Evolutionary conservation across 2,329 filamentous ascomycete genomes (phyloP).

Genomic region (Lomentospora prolificans): DNA sequence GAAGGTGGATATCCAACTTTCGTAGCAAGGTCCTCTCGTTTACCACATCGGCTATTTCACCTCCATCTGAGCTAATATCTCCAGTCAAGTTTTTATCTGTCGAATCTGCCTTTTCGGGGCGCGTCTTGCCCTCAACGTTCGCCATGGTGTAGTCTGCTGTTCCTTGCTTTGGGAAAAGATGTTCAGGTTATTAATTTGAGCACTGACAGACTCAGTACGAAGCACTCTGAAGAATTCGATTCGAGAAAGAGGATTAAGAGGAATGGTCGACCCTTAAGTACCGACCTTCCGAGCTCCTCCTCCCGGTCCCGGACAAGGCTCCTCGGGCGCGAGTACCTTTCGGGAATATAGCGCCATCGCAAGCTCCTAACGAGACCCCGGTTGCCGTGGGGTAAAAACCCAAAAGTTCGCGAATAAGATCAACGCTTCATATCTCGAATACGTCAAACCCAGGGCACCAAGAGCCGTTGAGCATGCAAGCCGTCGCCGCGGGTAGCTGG

Average conservation of each 20-base stretch:
- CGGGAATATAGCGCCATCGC: not conserved
- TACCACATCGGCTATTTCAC: slow-evolving; percentile 17
- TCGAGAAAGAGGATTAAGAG: no score
- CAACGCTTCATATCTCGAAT: not conserved
- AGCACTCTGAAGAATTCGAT: no score
- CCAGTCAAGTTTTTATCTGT: not conserved
- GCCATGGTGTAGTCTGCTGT: not conserved
- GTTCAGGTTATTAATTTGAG: no score
- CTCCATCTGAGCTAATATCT: not conserved
- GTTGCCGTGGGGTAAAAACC: not conserved
- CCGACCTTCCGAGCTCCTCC: no score
- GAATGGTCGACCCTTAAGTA: no score
- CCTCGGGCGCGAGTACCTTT: not conserved
- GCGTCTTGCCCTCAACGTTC: not conserved
- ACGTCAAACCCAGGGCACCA: not conserved
- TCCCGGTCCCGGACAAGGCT: not conserved
- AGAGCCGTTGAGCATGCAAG: not conserved
- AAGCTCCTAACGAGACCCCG: not conserved
- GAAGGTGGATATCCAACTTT: slow-evolving; percentile 41
- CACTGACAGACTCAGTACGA: no score
- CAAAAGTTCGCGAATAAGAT: not conserved
- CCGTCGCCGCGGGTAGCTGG: not conserved
- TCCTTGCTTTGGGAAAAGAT: not conserved
- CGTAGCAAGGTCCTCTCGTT: slow-evolving; percentile 49
- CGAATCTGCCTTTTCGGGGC: not conserved